Evolutionary conservation across 768 basidiomycete genomes (phyloP), one percentile per base, ranked within the genome.

Genomic region (Mycena maculata): DNA sequence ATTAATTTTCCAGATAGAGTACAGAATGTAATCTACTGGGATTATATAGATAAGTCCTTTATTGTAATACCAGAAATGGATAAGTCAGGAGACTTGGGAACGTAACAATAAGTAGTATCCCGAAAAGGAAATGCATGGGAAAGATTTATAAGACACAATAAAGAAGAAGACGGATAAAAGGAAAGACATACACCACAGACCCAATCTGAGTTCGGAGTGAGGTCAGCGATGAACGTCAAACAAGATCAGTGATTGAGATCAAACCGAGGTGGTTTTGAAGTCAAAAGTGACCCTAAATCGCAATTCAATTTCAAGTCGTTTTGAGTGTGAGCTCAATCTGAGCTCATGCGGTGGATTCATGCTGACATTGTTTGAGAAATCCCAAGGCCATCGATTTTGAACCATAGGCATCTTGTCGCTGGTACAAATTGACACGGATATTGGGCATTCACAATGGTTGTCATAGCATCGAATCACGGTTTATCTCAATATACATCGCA

Each of bases 231-330:
- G 58, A 49, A 59, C 4, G 33, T 49, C 45, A 48, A 27, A 18
- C 33, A 23, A 59, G 47, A 45, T 38, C 45, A 48, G 31, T 48
- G 22, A 30, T 59, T 22, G 58, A 59, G 58, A n/a, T 15, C 58
- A n/a, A 59, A 59, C 33, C 33, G 23, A 59, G 22, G 58, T 49
- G 45, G 58, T 15, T 59, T 48, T 48, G 58, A 48, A 30, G 5
- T 49, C 58, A 59, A n/a, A 59, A 44, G 18, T 33, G 56, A 45
- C 45, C 44, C n/a, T 57, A 57, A 57, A n/a, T 57, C 42, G 41
- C 42, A 28, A 57, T 28, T 57, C 56, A 58, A 36, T 18, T 58
- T 23, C 4, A 33, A 20, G 2, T 36, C 57, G 16, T 45, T 58
- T 33, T 47, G 57, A 47, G 57, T 42, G 44, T 36, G 55, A 47